Evolutionary conservation across 176 grass and related monocot genomes (phyloP), one percentile per base, ranked within the genome.

Genomic region (Areca catechu): DNA sequence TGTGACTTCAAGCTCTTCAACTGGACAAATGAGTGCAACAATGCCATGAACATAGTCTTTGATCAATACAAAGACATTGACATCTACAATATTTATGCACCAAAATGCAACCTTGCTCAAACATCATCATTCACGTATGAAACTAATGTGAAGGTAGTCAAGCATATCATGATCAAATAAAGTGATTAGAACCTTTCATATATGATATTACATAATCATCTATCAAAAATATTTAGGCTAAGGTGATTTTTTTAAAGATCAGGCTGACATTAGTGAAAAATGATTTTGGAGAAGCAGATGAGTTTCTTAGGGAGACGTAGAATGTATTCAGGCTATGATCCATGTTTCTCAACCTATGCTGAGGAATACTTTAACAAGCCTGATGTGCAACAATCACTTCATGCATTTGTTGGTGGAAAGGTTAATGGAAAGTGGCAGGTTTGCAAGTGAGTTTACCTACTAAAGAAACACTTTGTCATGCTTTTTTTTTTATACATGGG

Each of bases 31-130:
- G 72, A 28, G 21, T 85, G 81, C 69, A 61, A 62, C 0, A 17
- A 57, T 16, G 72, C 60, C 5, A 87, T 95, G 78, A 69, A 49
- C 14, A 16, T 53, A 0, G 14, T 88, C 51, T 88, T 84, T 61
- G 50, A 50, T 37, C 77, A 84, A 70, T 95, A 95, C 58, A 19
- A 48, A 1, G 49, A 73, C 23, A 88, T 95, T 0, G 84, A 95
- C 65, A 88, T 88, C 73, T 88, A 88, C 54, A 95, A 95, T 51
- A 84, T 95, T 23, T 95, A 95, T 76, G 89, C 80, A 37, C 84
- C 89, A 4, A 95, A 82, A 22, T 95, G 89, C 60, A 82, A 76
- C 75, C 80, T 94, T 56, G 57, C 72, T 56, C 77, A 76, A 63
- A 72, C 71, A 43, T 57, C 82, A 15, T 69, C 71, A 48, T 19